Conservation (phyloP, 2,329 filamentous ascomycete species). For the Lachnellula arida region DNA sequence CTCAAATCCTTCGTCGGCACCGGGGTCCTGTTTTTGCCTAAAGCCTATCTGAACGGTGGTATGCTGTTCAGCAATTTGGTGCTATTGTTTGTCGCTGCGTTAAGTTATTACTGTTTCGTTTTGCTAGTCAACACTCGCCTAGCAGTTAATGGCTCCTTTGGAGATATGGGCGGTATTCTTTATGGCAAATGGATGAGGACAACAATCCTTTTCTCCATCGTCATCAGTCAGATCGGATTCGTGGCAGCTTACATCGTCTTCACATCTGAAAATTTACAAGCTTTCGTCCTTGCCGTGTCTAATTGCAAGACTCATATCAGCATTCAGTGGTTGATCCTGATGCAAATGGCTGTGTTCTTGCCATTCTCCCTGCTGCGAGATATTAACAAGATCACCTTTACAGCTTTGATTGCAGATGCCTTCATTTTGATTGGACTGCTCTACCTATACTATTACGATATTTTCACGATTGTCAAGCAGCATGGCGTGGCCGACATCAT, state of each 20-base stretch:
- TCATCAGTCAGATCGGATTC: conserved; percentile 93
- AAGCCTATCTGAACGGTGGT: conserved; percentile 91
- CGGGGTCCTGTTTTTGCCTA: conserved; percentile 86
- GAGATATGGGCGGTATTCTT: conserved; percentile 88
- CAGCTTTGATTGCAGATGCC: conserved; percentile 85
- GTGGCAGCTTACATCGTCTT: conserved; percentile 96
- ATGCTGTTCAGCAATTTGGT: conserved; percentile 96
- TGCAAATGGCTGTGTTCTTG: conserved; percentile 94
- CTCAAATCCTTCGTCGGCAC: conserved; percentile 98
- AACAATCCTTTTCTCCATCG: conserved; percentile 85
- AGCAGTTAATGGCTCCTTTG: conserved; percentile 88
- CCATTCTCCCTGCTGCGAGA: conserved; percentile 91
- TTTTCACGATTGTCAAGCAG: conserved; percentile 71
- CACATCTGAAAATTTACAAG: conserved; percentile 90
- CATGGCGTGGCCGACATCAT: conserved; percentile 78
- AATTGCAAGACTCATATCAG: conserved; percentile 81
- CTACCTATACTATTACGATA: conserved; percentile 94
- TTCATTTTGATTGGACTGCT: conserved; percentile 91
- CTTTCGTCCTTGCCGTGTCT: conserved; percentile 87
- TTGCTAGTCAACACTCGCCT: conserved; percentile 83
- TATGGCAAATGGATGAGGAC: conserved; percentile 88
- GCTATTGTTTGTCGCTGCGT: conserved; percentile 73
- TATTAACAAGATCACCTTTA: conserved; percentile 95
- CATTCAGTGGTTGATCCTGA: conserved; percentile 83
- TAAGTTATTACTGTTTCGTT: conserved; percentile 98